Evolutionary conservation across 2,329 filamentous ascomycete genomes (phyloP).

Genomic region (Ceratocystis cacaofunesta): DNA sequence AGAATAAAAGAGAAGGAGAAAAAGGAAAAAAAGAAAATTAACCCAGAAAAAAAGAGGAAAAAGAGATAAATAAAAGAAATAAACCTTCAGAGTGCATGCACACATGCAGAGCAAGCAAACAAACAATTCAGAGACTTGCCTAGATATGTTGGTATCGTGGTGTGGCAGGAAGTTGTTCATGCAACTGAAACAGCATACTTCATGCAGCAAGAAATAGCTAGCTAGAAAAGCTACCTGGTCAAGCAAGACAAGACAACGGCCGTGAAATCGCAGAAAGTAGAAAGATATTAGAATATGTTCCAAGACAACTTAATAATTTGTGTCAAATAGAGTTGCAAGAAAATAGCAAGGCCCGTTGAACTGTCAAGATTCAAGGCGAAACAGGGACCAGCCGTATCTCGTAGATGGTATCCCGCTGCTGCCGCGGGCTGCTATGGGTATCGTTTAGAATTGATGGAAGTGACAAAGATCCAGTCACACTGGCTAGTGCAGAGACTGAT

Average conservation of each 20-base stretch:
- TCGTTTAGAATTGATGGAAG: constrained; percentile 9
- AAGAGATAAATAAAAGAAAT: not conserved
- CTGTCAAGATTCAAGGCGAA: not conserved
- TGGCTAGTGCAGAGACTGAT: not conserved
- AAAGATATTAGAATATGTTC: not conserved
- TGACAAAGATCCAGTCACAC: constrained; percentile 7
- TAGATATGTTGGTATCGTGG: not conserved
- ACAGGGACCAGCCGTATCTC: constrained; percentile 12
- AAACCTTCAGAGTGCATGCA: not conserved
- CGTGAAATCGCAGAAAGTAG: not conserved
- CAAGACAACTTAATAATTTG: too few relatives aligned
- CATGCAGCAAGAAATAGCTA: not conserved
- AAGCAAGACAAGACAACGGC: not conserved
- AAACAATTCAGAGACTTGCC: not conserved
- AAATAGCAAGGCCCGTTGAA: not conserved
- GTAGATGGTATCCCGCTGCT: constrained; percentile 3
- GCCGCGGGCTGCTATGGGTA: not conserved
- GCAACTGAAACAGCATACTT: not conserved
- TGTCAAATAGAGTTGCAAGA: not conserved
- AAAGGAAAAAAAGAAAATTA: not conserved
- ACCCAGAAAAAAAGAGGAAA: not conserved
- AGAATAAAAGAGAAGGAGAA: not conserved
- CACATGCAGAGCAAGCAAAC: not conserved
- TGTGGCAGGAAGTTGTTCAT: not conserved
- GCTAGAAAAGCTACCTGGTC: not conserved